Evolutionary conservation across 805 yeast genomes (phyloP).

Genomic region (Yarrowia hollandica): DNA sequence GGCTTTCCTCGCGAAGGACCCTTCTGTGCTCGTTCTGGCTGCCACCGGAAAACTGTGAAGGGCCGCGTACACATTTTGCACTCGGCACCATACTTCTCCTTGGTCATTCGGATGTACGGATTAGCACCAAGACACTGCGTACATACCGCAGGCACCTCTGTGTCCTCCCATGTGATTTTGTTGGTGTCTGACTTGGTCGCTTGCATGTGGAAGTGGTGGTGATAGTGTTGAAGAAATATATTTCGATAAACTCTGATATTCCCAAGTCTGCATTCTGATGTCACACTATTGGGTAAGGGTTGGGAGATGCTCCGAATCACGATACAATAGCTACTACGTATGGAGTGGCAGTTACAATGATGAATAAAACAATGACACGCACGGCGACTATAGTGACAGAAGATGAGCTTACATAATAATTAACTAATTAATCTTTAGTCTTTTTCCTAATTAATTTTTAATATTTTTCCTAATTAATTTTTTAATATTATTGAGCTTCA

Average conservation of each 20-base stretch:
- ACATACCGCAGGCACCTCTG: constrained; percentile 66
- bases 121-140: constrained; percentile 68
- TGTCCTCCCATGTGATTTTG: constrained; percentile 41
- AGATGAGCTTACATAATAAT: no score
- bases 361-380: no score
- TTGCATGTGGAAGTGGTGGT: constrained; percentile 17
- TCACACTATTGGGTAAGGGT: background rate
- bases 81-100: constrained; percentile 71
- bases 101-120: constrained; percentile 66
- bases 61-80: constrained; percentile 86
- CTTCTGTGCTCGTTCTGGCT: constrained; percentile 47
- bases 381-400: no score
- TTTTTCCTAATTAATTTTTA: no score
- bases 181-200: constrained; percentile 40
- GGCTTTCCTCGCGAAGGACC: constrained; percentile 36
- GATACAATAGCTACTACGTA: no score
- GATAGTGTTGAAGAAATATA: background rate
- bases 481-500: no score
- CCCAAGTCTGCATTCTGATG: background rate
- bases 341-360: no score
- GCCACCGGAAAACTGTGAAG: constrained; percentile 79
- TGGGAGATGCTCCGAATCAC: background rate
- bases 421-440: no score
- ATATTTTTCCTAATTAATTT: no score
- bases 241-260: constrained; percentile 2